Percentiles rank a stretch among this genome's conserved stretches.
Conservation (phyloP, 2,329 filamentous ascomycete genomes). For the Fusarium ambrosium region DNA sequence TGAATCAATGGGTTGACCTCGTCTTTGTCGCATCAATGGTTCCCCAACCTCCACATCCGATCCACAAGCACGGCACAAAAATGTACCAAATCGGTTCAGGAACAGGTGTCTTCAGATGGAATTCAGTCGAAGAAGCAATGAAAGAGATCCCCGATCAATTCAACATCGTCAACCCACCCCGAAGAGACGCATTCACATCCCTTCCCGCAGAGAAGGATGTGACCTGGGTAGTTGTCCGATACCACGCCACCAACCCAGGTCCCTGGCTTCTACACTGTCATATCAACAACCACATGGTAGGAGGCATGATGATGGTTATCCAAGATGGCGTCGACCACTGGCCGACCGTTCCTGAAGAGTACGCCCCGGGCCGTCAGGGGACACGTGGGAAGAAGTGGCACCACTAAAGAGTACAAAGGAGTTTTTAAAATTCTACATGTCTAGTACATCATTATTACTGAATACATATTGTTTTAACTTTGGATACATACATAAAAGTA, state of each 20-base stretch:
- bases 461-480: background rate
- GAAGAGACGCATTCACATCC: conserved; percentile 59
- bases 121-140: conserved; percentile 65
- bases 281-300: conserved; percentile 65
- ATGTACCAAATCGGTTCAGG: conserved; percentile 70
- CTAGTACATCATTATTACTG: conserved; percentile 4
- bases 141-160: conserved; percentile 62
- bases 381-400: conserved; percentile 6
- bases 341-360: conserved; percentile 58
- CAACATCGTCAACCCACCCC: conserved; percentile 69
- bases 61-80: conserved; percentile 75
- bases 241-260: conserved; percentile 66
- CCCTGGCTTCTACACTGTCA: conserved; percentile 70
- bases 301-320: conserved; percentile 68
- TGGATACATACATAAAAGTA: background rate
- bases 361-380: conserved; percentile 41
- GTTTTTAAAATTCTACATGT: background rate
- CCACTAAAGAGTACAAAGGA: background rate
- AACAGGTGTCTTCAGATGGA: conserved; percentile 64
- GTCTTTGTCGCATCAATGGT: conserved; percentile 60
- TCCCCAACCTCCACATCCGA: conserved; percentile 67
- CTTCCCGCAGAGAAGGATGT: conserved; percentile 34
- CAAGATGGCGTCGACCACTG: conserved; percentile 61
- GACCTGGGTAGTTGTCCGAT: conserved; percentile 64
- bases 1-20: conserved; percentile 68